Evolutionary conservation across 2,329 filamentous ascomycete species (phyloP).

Genomic region (Diplodia seriata): DNA sequence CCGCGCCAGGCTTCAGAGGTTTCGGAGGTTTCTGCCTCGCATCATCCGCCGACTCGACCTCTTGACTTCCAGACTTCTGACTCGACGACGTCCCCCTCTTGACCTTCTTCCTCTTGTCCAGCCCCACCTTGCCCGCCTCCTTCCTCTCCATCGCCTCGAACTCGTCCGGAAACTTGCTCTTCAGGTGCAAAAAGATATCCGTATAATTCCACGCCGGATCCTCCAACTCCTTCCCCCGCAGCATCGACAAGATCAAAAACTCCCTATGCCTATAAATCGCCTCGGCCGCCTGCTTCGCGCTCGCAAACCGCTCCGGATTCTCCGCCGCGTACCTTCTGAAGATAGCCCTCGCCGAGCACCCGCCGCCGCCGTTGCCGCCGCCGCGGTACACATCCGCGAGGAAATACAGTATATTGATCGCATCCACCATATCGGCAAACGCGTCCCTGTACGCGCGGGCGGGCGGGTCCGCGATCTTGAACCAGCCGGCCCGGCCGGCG

Average conservation of each 20-base stretch:
- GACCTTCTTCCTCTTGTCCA: slow-evolving; percentile 21
- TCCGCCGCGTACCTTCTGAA: slow-evolving; percentile 41
- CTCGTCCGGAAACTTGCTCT: slow-evolving; percentile 46
- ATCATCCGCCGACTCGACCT: slow-evolving; percentile 6
- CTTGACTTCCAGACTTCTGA: background rate
- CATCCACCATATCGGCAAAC: slow-evolving; percentile 67
- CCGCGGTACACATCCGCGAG: slow-evolving; percentile 63
- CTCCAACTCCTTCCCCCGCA: slow-evolving; percentile 49
- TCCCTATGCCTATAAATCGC: slow-evolving; percentile 47
- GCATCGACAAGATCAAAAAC: slow-evolving; percentile 56
- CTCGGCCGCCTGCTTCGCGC: slow-evolving; percentile 39
- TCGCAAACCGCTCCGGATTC: slow-evolving; percentile 40
- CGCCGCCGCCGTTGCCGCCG: background rate
- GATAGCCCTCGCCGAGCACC: slow-evolving; percentile 42
- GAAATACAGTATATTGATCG: slow-evolving; percentile 69
- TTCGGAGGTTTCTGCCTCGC: background rate
- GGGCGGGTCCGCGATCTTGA: slow-evolving; percentile 63
- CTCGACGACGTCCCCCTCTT: slow-evolving; percentile 1
- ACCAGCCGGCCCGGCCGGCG: slow-evolving; percentile 70
- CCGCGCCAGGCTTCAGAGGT: background rate
- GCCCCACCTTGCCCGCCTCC: slow-evolving; percentile 33
- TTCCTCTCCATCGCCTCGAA: slow-evolving; percentile 37
- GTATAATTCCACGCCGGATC: slow-evolving; percentile 53
- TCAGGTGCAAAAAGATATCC: slow-evolving; percentile 52
- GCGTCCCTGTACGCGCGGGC: slow-evolving; percentile 62